These are phyloP conservation scores for Diaporthe ampelina DNA, from an alignment of 2,329 filamentous ascomycete genomes.

Conservation along the genomic window DNA sequence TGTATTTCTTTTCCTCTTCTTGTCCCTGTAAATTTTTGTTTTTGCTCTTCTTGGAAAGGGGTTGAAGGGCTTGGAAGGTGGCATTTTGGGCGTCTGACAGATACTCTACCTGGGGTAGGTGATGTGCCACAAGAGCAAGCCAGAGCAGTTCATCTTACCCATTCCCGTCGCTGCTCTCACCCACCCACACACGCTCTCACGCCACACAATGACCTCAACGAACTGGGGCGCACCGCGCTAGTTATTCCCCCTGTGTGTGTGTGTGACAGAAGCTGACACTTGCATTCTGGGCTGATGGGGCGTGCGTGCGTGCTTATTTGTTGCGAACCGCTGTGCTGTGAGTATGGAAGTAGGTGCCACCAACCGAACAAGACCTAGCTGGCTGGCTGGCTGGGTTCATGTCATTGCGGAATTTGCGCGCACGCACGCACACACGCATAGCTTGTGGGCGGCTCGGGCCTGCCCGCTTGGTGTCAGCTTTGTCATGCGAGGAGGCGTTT, in stretches of 20 bases:
- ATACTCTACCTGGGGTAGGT: too few species aligned
- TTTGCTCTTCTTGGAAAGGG: neutral
- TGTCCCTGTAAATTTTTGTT: neutral
- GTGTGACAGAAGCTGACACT: conserved; percentile 23
- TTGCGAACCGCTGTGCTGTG: neutral
- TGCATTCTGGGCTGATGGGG: neutral
- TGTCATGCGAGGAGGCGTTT: neutral
- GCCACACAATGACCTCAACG: neutral
- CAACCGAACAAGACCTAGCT: neutral
- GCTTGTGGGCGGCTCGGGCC: conserved; percentile 19
- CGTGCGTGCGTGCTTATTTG: conserved; percentile 8
- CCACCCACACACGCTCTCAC: too few species aligned
- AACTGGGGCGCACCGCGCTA: conserved; percentile 1
- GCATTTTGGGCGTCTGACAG: conserved; percentile 14
- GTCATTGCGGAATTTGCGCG: neutral
- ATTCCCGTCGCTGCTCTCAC: too few species aligned
- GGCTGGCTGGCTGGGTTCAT: neutral
- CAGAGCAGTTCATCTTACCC: neutral
- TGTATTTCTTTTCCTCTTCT: neutral
- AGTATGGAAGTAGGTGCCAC: neutral
- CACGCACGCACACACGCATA: neutral
- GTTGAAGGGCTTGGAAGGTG: neutral
- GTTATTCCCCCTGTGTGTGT: neutral
- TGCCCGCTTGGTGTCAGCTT: conserved; percentile 18
- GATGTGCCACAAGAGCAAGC: neutral